Base-by-base conservation (phyloP, 2,329 filamentous ascomycete genomes). In the Aspergillus ibericus region DNA sequence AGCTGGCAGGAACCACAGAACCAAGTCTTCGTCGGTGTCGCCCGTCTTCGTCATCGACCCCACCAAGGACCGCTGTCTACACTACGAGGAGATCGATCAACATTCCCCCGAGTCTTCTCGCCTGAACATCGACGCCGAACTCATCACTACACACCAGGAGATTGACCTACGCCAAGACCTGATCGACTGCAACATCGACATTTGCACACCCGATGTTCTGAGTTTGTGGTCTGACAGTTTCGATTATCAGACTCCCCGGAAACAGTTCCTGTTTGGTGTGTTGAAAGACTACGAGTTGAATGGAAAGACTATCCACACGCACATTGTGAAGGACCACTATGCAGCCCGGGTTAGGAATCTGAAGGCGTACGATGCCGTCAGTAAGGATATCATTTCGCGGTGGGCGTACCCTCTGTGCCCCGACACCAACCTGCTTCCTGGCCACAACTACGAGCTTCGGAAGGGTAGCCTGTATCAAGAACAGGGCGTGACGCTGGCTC, bases 191-290 rank as follows among this genome's bases (percentile, higher is more conserved):
- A 90, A 91, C 53, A 95, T 99, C 69, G 95, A 99, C 72, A 98
- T 99, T 63, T 98, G 93, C 77, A 98, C 95, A 1, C 93, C 93
- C 0, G 95, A 98, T 71, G 93, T 97, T 8, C 83, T 98, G 44
- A 93, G 93, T 7, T 79, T 98, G 58, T 99, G 95, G 91, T 95
- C 92, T 8, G 95, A 99, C 77, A 96, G 93, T 71, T 99, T 98
- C 69, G 93, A 99, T 74, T 98, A 96, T 74, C 92, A 97, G 73
- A 83, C 92, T 7, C 92, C 93, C 1, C 85, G 93, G 55, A 89
- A 88, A 68, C 92, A 96, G 69, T 97, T 96, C 68, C 78, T 99
- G 35, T 91, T 93, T 72, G 93, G 93, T 59, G 92, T 98, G 1
- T 80, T 99, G 55, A 97, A 97, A 78, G 95, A 99, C 73, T 96